Evolutionary conservation across 805 yeast species (phyloP).

Genomic region (Candida insectorum): DNA sequence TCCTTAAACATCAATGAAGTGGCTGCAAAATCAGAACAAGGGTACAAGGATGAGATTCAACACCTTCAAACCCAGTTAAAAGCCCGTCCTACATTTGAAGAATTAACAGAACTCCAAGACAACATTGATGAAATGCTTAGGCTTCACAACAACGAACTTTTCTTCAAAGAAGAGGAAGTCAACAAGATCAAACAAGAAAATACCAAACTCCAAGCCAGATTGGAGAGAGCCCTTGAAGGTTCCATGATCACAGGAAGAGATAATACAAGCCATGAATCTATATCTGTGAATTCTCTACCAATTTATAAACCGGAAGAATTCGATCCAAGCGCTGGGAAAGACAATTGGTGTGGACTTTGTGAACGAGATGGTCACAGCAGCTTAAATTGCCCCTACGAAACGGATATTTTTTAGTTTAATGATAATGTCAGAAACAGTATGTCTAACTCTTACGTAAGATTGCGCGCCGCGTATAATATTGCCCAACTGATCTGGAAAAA

Average conservation of each 20-base stretch:
- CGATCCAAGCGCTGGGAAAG: constrained; percentile 74
- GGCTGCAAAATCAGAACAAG: constrained; percentile 10
- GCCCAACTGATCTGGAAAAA: too few species aligned
- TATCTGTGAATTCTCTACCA: constrained; percentile 26
- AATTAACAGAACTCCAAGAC: constrained; percentile 41
- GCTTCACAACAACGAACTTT: constrained; percentile 32
- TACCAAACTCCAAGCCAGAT: constrained; percentile 18
- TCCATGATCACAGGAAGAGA: constrained; percentile 5
- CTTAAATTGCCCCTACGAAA: constrained; percentile 82
- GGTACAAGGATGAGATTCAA: constrained; percentile 18
- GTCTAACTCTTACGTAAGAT: too few species aligned
- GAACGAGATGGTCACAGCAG: constrained; percentile 88
- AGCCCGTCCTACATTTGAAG: constrained; percentile 39
- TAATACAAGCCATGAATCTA: constrained; percentile 8
- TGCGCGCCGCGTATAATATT: too few species aligned
- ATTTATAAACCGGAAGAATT: constrained; percentile 48
- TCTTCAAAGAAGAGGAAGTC: constrained; percentile 22
- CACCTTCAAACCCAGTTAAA: constrained; percentile 30
- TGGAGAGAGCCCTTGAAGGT: constrained; percentile 17
- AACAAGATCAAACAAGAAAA: constrained; percentile 19
- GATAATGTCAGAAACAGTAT: too few species aligned
- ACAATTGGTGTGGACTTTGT: constrained; percentile 89
- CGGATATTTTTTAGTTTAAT: constrained; percentile 47
- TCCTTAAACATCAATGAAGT: constrained; percentile 12
- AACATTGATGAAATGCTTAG: constrained; percentile 40